phyloP scores from a whole-genome alignment of 805 yeast species.

The Kuraishia piskuri region DNA sequence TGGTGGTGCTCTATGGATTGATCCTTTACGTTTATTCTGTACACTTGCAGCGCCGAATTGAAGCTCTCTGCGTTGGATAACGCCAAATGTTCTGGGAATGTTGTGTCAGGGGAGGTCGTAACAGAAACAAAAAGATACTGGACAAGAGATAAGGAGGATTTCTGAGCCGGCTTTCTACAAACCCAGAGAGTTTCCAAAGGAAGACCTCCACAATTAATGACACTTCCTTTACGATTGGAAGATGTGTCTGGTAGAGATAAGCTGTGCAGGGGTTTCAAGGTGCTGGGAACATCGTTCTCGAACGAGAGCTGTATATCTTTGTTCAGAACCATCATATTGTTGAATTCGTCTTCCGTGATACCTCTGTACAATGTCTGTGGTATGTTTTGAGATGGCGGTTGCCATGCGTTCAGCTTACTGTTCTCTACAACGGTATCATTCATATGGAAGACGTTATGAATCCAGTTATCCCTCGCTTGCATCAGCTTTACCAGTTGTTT shows the following conservation, averaged over 20 bases:
- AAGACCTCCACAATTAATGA: constrained; percentile 21
- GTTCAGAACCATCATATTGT: constrained; percentile 6
- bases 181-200: constrained; percentile 19
- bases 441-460: constrained; percentile 10
- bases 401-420: constrained; percentile 2
- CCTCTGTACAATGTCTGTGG: background rate
- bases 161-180: no score
- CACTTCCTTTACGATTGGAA: constrained; percentile 14
- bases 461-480: constrained; percentile 9
- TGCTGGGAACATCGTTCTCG: constrained; percentile 7
- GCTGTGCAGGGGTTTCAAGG: background rate
- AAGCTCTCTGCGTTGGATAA: constrained; percentile 7
- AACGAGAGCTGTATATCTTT: constrained; percentile 10
- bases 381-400: background rate
- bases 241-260: constrained; percentile 13
- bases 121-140: constrained; percentile 19
- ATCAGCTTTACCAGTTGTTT: constrained; percentile 2
- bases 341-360: constrained; percentile 2
- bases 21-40: constrained; percentile 8
- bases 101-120: constrained; percentile 1
- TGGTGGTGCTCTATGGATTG: constrained; percentile 8
- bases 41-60: constrained; percentile 15
- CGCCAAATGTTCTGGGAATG: constrained; percentile 11
- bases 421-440: constrained; percentile 7
- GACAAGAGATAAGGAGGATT: constrained; percentile 6